A percentile compares a stretch with the other conserved stretches of the same genome.
phyloP scores from a whole-genome alignment of 441 rosid genomes.

The Kokia cookei region DNA sequence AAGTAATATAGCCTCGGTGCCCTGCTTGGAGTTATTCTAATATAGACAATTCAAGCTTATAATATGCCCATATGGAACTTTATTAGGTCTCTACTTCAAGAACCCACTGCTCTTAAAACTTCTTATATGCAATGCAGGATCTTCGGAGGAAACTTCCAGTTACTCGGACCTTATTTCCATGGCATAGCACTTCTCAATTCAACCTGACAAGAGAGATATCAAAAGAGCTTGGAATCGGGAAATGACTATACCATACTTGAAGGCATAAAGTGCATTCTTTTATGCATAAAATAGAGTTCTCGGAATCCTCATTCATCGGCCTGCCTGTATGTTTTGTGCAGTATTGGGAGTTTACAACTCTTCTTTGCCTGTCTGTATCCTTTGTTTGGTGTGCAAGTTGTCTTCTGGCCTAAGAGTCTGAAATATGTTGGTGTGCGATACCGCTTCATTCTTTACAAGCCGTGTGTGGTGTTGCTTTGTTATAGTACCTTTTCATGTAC shows the following conservation, averaged over 20 bases:
- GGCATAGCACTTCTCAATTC: conserved; percentile 88
- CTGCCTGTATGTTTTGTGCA: neutral
- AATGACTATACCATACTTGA: conserved; percentile 25
- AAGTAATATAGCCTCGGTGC: neutral
- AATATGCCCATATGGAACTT: neutral
- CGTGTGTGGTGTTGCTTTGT: neutral
- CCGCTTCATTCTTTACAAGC: neutral
- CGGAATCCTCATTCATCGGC: neutral
- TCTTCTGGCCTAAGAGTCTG: neutral
- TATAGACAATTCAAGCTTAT: neutral
- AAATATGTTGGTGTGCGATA: neutral
- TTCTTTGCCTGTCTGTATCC: neutral
- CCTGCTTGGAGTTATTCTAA: neutral
- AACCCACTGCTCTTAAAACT: neutral
- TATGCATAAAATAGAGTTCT: conserved; percentile 6
- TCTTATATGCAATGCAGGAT: conserved; percentile 44
- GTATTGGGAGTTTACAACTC: neutral
- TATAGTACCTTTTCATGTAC: neutral
- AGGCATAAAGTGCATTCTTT: neutral
- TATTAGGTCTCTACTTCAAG: neutral
- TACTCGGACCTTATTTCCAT: conserved; percentile 87
- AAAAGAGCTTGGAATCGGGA: conserved; percentile 77
- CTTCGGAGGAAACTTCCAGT: conserved; percentile 95
- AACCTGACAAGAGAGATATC: conserved; percentile 89
- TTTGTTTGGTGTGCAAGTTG: neutral